phyloP scores from a whole-genome alignment of 495 filamentous ascomycete species.

The Rhizodiscina lignyota region DNA sequence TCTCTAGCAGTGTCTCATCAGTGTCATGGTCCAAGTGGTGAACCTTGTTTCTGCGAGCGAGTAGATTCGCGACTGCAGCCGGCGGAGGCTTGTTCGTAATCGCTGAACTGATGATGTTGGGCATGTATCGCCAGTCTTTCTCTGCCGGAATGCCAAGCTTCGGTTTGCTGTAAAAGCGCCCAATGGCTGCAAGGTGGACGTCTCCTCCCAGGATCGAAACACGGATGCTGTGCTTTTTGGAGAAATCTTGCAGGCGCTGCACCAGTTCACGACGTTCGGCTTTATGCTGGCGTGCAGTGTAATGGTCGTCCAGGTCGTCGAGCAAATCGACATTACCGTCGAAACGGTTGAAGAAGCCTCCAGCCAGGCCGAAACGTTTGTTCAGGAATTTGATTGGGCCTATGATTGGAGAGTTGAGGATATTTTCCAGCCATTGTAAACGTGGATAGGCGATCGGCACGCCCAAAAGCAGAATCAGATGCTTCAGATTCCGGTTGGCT shows the following conservation, averaged over 20 bases:
- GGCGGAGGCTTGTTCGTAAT: constrained; percentile 95
- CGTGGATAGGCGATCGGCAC: constrained; percentile 93
- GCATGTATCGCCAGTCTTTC: constrained; percentile 55
- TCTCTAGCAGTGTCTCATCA: constrained; percentile 72
- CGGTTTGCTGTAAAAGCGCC: constrained; percentile 57
- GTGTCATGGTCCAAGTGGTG: constrained; percentile 75
- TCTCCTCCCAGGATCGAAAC: constrained; percentile 74
- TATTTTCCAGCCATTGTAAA: constrained; percentile 81
- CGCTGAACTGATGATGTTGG: constrained; percentile 56
- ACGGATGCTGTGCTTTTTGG: constrained; percentile 54
- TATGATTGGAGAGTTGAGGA: constrained; percentile 68
- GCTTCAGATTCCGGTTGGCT: constrained; percentile 48
- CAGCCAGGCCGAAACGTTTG: constrained; percentile 75
- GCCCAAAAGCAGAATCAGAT: constrained; percentile 72
- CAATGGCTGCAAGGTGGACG: constrained; percentile 59
- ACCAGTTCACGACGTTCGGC: constrained; percentile 62
- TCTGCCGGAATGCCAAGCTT: constrained; percentile 41
- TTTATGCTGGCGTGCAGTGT: constrained; percentile 85
- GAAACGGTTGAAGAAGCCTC: constrained; percentile 80
- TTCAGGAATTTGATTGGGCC: constrained; percentile 77
- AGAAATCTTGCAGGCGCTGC: constrained; percentile 54
- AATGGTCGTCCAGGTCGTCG: constrained; percentile 91
- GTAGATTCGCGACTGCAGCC: constrained; percentile 69
- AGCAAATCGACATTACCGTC: constrained; percentile 81
- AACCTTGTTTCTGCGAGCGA: constrained; percentile 76